These are phyloP conservation scores for Halophytophthora polymorphica DNA, from an alignment of 352 stramenopile species.

Conservation along the genomic window DNA sequence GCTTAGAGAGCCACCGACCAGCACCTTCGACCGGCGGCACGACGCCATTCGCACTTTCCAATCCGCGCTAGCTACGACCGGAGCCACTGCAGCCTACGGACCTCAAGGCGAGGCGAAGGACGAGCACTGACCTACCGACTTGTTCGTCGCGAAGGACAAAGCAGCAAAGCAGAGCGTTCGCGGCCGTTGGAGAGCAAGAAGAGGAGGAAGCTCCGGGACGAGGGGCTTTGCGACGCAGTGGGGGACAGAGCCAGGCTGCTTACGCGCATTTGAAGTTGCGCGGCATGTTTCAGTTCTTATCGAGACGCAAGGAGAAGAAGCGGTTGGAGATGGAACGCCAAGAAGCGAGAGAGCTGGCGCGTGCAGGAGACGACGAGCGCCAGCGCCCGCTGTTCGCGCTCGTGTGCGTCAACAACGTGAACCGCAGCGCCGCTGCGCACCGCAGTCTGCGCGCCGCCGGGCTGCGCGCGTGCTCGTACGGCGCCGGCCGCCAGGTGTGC, in stretches of 20 bases:
- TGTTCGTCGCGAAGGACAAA: too few relatives aligned
- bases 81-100: too few relatives aligned
- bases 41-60: too few relatives aligned
- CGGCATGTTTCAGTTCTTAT: slow-evolving; percentile 32
- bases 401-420: slow-evolving; percentile 87
- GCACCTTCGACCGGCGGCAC: too few relatives aligned
- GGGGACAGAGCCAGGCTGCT: slow-evolving; percentile 4
- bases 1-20: too few relatives aligned
- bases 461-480: slow-evolving; percentile 71
- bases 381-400: slow-evolving; percentile 58
- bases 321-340: slow-evolving; percentile 11
- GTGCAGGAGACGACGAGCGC: slow-evolving; percentile 11
- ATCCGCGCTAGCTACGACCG: too few relatives aligned
- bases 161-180: too few relatives aligned
- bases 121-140: too few relatives aligned
- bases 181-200: too few relatives aligned
- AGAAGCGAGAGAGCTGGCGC: slow-evolving; percentile 6
- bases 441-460: slow-evolving; percentile 46
- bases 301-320: slow-evolving; percentile 16
- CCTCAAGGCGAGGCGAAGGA: too few relatives aligned
- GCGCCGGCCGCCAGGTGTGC: slow-evolving; percentile 51
- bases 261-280: slow-evolving; percentile 11
- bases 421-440: slow-evolving; percentile 79
- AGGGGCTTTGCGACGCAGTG: too few relatives aligned
- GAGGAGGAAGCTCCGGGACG: too few relatives aligned